A percentile compares a stretch with the other conserved stretches of the same genome.
Evolutionary conservation across 257 asterid species (phyloP).

Genomic region (Nemophila menziesii): DNA sequence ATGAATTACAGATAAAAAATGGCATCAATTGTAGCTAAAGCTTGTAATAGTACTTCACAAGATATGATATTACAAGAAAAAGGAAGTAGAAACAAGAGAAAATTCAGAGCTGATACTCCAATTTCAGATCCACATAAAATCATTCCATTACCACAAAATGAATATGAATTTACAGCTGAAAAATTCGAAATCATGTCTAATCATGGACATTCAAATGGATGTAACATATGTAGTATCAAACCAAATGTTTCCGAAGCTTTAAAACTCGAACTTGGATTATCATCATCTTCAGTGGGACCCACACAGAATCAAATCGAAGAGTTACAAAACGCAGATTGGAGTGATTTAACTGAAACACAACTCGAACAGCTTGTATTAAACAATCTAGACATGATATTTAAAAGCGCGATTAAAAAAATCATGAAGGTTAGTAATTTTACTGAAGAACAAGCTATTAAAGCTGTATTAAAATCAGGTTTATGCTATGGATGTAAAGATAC

Average conservation of each 20-base stretch:
- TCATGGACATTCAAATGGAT: constrained; percentile 31
- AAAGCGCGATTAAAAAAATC: constrained; percentile 75
- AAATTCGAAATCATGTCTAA: constrained; percentile 37
- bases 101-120: constrained; percentile 86
- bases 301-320: constrained; percentile 37
- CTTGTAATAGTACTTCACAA: constrained; percentile 45
- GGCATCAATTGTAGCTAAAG: constrained; percentile 74
- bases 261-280: constrained; percentile 74
- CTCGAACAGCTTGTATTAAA: constrained; percentile 69
- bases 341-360: constrained; percentile 77
- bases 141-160: constrained; percentile 42
- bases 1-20: constrained; percentile 44
- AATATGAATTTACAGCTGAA: constrained; percentile 71
- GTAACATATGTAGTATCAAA: constrained; percentile 45
- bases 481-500: constrained; percentile 93
- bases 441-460: constrained; percentile 62
- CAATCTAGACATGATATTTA: constrained; percentile 70
- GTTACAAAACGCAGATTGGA: constrained; percentile 80
- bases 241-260: constrained; percentile 44
- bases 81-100: constrained; percentile 87
- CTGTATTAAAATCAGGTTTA: constrained; percentile 73
- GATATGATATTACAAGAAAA: constrained; percentile 52
- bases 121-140: constrained; percentile 42
- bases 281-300: constrained; percentile 38
- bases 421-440: constrained; percentile 54